Percentiles rank a stretch among this genome's conserved stretches.
Evolutionary conservation across 2,329 filamentous ascomycete species (phyloP).

Genomic region (Botrytis medusae): DNA sequence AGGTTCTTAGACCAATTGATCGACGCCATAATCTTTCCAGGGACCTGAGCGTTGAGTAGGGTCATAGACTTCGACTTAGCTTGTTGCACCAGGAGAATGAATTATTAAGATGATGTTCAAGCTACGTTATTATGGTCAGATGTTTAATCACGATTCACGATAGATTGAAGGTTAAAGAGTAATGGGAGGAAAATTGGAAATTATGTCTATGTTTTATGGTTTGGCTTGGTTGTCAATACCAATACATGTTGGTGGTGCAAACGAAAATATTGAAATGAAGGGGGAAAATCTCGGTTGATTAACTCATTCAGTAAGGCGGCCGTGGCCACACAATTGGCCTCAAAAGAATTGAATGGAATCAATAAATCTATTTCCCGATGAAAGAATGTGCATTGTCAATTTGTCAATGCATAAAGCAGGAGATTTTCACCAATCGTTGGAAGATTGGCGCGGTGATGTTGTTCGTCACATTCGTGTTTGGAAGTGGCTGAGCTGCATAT

Average conservation of each 20-base stretch:
- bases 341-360: not conserved
- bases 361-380: not conserved
- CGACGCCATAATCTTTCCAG: slow-evolving; percentile 2
- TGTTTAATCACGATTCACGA: not conserved
- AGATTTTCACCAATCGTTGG: slow-evolving; percentile 2
- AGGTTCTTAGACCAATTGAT: slow-evolving; percentile 4
- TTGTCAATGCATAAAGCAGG: not conserved
- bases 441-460: not conserved
- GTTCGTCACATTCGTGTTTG: not conserved
- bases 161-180: not conserved
- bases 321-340: not conserved
- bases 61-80: not conserved
- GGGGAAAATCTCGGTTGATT: not conserved
- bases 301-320: slow-evolving; percentile 1
- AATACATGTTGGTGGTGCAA: not conserved
- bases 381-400: not conserved
- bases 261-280: not conserved
- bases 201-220: not conserved
- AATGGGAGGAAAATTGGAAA: not conserved
- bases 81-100: not conserved
- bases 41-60: slow-evolving; percentile 8
- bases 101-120: not conserved
- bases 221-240: not conserved
- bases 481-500: slow-evolving; percentile 8
- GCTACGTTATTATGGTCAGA: not conserved